Base-by-base conservation (phyloP, 129 eudicot species). In the Arctium lappa region DNA sequence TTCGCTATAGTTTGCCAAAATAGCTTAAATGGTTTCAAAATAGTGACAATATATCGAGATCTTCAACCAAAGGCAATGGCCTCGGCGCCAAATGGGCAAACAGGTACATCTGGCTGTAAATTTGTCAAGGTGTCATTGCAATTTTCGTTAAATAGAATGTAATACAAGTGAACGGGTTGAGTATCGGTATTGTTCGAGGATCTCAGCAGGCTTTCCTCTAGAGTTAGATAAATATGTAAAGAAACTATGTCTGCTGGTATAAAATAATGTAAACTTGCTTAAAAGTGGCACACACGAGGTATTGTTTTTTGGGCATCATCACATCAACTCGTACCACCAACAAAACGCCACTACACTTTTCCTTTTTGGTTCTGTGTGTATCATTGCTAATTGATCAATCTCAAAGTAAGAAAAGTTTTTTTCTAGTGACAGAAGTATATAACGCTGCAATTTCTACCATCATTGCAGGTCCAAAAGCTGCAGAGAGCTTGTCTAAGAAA, bases 401-500 rank as follows among this genome's bases (percentile, higher is more conserved):
- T 44, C 50, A 44, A 44, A 44, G 12, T 44, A 46, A 46, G 68
- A n/a, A 60, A 60, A 27, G 71, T 3, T 66, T 66, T 22, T 66
- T 9, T 33, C 3, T 33, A 66, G 71, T 27, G 15, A 63, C 9
- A 16, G 68, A 60, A 1, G 29, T 29, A 10, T 66, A 66, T 66
- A 66, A 66, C 5, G 33, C 13, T 18, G 71, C 13, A 18, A 66
- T 66, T 66, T 29, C 38, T 68, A 16, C 42, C 56, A 60, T 31
- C 86, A 66, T 46, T 82, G 68, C 93, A 93, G 99, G 99, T 95
- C 82, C 82, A 89, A 86, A 95, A 95, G 90, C 92, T 95, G 71
- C 92, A 95, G 80, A 86, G 94, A 87, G 98, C 98, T 73, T 95
- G 99, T 84, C 72, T 95, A 16, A 89, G 91, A 75, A 90, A 93